These are phyloP conservation scores for Asterionellopsis glacialis DNA, from an alignment of 108 stramenopile species.

Conservation along the genomic window DNA sequence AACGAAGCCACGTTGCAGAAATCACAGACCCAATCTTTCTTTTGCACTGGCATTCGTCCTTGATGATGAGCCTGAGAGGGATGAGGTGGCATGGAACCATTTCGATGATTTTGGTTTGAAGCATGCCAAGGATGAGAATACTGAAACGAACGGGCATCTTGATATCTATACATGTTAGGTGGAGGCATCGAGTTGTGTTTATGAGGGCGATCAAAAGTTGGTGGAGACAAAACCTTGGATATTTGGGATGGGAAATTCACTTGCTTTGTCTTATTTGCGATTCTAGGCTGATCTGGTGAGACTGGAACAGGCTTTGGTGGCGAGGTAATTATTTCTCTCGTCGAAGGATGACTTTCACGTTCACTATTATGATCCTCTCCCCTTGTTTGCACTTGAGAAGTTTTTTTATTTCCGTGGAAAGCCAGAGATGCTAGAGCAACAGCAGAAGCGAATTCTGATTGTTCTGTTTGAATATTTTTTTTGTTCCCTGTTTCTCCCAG, in stretches of 20 bases:
- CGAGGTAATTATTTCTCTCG: background rate
- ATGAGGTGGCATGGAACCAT: background rate
- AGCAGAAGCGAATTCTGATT: slow-evolving; percentile 22
- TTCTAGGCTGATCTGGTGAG: background rate
- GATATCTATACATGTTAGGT: background rate
- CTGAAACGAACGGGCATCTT: background rate
- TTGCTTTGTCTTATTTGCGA: background rate
- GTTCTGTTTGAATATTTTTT: no score
- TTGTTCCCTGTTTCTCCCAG: no score
- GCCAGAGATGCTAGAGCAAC: slow-evolving; percentile 33
- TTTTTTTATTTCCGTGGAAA: background rate
- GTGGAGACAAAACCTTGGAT: background rate
- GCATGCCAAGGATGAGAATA: background rate
- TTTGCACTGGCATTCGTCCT: background rate
- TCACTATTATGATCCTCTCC: slow-evolving; percentile 2
- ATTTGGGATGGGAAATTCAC: background rate
- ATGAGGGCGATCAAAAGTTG: background rate
- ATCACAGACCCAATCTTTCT: slow-evolving; percentile 49
- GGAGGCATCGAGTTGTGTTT: background rate
- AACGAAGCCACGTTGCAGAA: slow-evolving; percentile 55
- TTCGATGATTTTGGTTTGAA: background rate
- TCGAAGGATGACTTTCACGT: slow-evolving; percentile 1
- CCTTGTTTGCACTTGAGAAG: background rate
- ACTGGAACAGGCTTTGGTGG: no score
- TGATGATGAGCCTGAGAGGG: background rate